These are phyloP conservation scores for Mucor irregularis DNA, from an alignment of 371 early-diverging fungal species.

Conservation along the genomic window DNA sequence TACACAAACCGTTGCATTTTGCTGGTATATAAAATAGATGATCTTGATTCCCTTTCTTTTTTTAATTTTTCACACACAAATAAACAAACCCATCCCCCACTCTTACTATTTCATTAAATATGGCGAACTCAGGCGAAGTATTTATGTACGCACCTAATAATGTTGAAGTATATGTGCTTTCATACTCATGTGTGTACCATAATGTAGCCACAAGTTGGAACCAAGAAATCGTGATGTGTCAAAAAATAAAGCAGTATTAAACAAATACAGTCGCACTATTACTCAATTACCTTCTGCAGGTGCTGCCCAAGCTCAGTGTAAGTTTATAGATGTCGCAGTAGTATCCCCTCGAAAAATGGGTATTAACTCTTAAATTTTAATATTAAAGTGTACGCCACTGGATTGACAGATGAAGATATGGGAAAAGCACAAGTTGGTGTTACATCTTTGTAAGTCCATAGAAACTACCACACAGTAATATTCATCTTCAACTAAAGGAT, in stretches of 20 bases:
- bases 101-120: no score
- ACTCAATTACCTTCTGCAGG: constrained; percentile 91
- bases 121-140: no score
- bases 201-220: constrained; percentile 37
- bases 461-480: no score
- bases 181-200: not conserved
- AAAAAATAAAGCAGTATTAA: constrained; percentile 34
- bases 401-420: constrained; percentile 78
- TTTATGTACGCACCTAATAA: no score
- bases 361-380: not conserved
- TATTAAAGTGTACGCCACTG: constrained; percentile 88
- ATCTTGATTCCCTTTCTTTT: no score
- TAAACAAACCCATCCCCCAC: no score
- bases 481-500: no score
- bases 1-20: no score
- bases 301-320: constrained; percentile 96
- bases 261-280: constrained; percentile 81
- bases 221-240: constrained; percentile 34
- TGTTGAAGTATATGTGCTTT: no score
- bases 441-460: constrained; percentile 74
- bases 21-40: no score
- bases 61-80: no score
- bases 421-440: constrained; percentile 89
- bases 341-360: not conserved
- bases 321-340: no score